phyloP scores from a whole-genome alignment of 225 moss, liverwort and hornwort species.

The Rhytidiadelphus loreus region DNA sequence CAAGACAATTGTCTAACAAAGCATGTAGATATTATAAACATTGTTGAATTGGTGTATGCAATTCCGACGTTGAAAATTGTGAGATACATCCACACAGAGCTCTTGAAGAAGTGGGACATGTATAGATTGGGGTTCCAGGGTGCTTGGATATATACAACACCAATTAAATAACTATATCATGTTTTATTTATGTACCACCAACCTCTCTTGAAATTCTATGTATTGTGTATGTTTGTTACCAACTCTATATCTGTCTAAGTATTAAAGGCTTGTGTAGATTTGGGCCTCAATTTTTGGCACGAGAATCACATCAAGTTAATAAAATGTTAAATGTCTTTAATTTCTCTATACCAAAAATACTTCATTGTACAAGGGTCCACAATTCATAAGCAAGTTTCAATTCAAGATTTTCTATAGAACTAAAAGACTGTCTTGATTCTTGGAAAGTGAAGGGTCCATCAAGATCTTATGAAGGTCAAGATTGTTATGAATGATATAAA shows the following conservation, averaged over 20 bases:
- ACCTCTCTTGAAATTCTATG: too few species aligned
- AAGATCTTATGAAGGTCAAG: not conserved
- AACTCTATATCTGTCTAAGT: too few species aligned
- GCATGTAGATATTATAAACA: not conserved
- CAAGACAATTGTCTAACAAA: not conserved
- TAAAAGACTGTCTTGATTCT: not conserved
- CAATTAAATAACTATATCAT: too few species aligned
- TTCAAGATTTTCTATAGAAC: not conserved
- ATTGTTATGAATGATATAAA: not conserved
- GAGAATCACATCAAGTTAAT: not conserved
- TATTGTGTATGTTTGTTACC: too few species aligned
- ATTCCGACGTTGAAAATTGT: not conserved
- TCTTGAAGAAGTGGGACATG: not conserved
- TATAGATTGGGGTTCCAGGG: not conserved
- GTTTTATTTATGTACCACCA: too few species aligned
- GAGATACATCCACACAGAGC: not conserved
- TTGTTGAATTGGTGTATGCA: not conserved
- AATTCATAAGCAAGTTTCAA: not conserved
- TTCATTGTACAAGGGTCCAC: not conserved
- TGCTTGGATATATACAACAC: too few species aligned
- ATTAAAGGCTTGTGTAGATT: not conserved
- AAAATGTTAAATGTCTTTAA: not conserved
- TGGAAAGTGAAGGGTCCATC: accelerated
- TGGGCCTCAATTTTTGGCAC: not conserved
- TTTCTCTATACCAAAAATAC: not conserved